Evolutionary conservation across 176 grass and related monocot species (phyloP), one percentile per base, ranked within the genome.

Genomic region (Avena sativa): DNA sequence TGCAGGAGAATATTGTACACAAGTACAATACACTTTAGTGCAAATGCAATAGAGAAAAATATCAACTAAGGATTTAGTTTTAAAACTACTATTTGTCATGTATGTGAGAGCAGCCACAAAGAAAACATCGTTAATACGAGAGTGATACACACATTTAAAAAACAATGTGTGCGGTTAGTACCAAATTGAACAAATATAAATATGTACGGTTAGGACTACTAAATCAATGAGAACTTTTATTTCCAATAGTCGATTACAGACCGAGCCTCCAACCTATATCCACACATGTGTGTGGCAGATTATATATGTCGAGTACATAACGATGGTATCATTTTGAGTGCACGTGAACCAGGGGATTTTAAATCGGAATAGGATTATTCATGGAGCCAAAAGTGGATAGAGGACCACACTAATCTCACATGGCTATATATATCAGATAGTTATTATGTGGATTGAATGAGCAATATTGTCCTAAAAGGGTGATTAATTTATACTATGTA

Each of bases 351-450:
- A 32, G 2, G 17, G 47, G 6, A 26, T 30, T 65, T 76, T 43
- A 5, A 25, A 71, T 56, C 51, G 9, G 10, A n/a, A 71, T 66
- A 43, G 30, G 23, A 88, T 67, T 76, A 76, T 60, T 57, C 20
- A 78, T 17, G 58, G 75, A 76, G 52, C 88, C 78, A 30, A 85
- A 86, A 89, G 83, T 76, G 60, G 83, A 69, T 69, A 14, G 74
- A 84, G 28, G 57, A 23, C 75, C 58, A 77, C 44, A 47, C 82
- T 49, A 44, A 83, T 59, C 34, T 76, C 6, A 32, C 46, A n/a
- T 76, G 48, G 87, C 12, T 60, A 38, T 23, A 86, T 26, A 9
- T 34, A 17, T 16, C 53, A 57, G 14, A 32, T 55, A 32, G 14
- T 32, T 23, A 4, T 20, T 79, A 5, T 14, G 19, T 61, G 12